phyloP scores from a whole-genome alignment of 306 rosid species.

The Luffa acutangula region DNA sequence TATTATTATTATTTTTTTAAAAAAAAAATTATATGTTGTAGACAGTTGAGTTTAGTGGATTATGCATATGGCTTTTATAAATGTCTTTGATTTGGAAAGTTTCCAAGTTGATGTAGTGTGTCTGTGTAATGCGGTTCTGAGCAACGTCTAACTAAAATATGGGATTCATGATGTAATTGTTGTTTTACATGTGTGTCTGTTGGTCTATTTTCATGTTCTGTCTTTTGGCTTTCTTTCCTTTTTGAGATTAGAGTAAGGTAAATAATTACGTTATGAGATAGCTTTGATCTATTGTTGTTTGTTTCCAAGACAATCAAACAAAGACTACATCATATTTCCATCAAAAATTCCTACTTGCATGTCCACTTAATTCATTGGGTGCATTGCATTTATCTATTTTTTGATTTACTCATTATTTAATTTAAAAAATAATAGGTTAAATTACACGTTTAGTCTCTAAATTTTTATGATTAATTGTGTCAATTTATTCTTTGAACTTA shows the following conservation, averaged over 20 bases:
- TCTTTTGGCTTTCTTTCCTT: constrained; percentile 9
- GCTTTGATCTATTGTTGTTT: not conserved
- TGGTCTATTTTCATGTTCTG: constrained; percentile 13
- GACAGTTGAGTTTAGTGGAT: constrained; percentile 9
- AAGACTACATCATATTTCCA: not conserved
- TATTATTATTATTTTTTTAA: too few relatives aligned
- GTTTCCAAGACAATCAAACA: not conserved
- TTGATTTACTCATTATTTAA: not conserved
- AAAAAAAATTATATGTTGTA: not conserved
- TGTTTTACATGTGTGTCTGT: constrained; percentile 1
- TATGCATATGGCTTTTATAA: constrained; percentile 21
- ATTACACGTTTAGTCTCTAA: too few relatives aligned
- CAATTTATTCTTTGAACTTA: too few relatives aligned
- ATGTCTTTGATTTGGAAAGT: not conserved
- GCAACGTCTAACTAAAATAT: not conserved
- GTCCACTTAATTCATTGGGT: not conserved
- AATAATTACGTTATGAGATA: too few relatives aligned
- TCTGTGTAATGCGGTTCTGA: constrained; percentile 26
- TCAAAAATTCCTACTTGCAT: not conserved
- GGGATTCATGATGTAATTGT: constrained; percentile 21
- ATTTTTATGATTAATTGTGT: too few relatives aligned
- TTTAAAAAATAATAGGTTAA: too few relatives aligned
- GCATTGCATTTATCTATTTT: not conserved
- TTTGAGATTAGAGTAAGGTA: not conserved
- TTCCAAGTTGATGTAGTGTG: constrained; percentile 4